Percentiles rank a stretch among this genome's conserved stretches.
Evolutionary conservation across 208 protist species (phyloP).

Genomic region (Acanthamoeba sp.): DNA sequence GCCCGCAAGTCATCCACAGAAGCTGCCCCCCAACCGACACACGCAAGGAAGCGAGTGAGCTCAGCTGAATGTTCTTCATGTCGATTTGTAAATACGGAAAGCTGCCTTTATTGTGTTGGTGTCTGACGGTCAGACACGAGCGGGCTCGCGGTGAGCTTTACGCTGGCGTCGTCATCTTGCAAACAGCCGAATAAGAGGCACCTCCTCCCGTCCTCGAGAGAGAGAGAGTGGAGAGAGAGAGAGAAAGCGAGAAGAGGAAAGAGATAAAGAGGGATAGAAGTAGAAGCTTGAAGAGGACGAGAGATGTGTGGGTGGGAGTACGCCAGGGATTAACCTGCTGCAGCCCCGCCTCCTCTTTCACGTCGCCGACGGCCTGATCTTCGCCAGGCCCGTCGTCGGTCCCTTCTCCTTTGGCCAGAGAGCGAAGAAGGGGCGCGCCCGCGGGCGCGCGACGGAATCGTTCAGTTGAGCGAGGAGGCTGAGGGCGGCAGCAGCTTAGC

Average conservation of each 20-base stretch:
- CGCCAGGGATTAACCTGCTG: conserved; percentile 53
- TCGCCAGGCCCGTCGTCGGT: too few species aligned
- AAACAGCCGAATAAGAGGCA: background rate
- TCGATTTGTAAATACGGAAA: too few species aligned
- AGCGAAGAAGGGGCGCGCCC: background rate
- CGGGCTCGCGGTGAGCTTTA: conserved; percentile 8
- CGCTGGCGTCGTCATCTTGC: conserved; percentile 25
- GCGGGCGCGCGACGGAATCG: background rate
- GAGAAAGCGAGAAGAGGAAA: background rate
- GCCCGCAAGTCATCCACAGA: too few species aligned
- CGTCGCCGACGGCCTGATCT: background rate
- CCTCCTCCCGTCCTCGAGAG: background rate
- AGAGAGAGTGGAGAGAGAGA: background rate
- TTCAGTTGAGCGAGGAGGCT: conserved; percentile 13
- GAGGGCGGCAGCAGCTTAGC: conserved; percentile 76
- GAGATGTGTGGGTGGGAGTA: background rate
- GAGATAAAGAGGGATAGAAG: background rate
- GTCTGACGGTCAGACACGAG: background rate
- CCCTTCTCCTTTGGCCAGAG: background rate
- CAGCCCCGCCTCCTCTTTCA: conserved; percentile 8
- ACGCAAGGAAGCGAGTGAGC: too few species aligned
- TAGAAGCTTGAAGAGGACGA: background rate
- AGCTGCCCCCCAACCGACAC: too few species aligned
- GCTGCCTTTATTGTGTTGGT: background rate
- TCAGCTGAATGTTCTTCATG: too few species aligned